Base-by-base conservation (phyloP, 768 basidiomycete species). In the Filobasidium floriforme region DNA sequence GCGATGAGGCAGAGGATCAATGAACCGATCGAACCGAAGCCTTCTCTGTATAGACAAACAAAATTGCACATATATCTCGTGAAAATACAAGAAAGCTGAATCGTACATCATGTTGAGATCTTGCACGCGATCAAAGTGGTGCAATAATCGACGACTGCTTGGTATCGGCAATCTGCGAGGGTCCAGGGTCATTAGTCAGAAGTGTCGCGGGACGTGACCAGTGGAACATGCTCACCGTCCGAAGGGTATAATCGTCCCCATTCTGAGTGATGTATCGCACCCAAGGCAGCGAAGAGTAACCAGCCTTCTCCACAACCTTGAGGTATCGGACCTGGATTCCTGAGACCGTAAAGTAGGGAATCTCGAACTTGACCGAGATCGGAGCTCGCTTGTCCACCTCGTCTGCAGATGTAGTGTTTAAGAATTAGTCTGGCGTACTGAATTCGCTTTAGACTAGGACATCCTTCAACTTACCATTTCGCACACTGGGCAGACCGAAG, bases 271-370 rank as follows among this genome's bases (percentile, higher is more conserved):
- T 77, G 66, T 79, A 75, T 61, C 69, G 66, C 24, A 64, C 63
- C 67, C 67, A 68, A 32, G 67, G 67, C 28, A 68, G 32, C 4
- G 92, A 90, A 78, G 94, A 91, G 78, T 99, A 98, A 22, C 92
- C 96, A 68, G 89, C 91, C 83, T 98, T 98, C 80, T 99, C 96
- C 0, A 98, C 92, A 61, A 99, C 92, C 80, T 98, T 98, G 69
- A 99, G 84, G 79, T 98, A 98, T 61, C 96, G 86, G 15, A 99
- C 96, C 79, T 97, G 94, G 66, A 97, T 92, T 4, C 93, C 93
- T 0, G 92, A 93, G 5, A 71, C 68, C 0, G 94, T 98, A 77
- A 97, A 98, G 80, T 98, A 98, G 0, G 96, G 94, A 49, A 99
- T 97, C 81, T 98, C 94, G 69, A 92, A 99, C 79, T 91, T 92